phyloP scores from a whole-genome alignment of 345 rosid genomes.

The Firmiana major region DNA sequence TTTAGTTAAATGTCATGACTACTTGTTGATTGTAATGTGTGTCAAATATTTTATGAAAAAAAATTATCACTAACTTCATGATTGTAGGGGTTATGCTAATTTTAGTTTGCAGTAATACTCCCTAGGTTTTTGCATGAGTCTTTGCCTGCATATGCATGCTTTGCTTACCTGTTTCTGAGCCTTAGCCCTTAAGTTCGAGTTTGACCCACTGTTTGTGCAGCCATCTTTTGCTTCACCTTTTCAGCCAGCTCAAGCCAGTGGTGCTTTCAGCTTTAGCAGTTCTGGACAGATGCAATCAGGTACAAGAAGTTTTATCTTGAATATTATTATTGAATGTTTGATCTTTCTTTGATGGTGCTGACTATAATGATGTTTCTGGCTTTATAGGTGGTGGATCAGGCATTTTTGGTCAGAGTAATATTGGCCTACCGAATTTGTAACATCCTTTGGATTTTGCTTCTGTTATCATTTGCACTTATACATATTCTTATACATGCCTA shows the following conservation, averaged over 20 bases:
- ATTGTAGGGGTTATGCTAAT: neutral
- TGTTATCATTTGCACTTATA: neutral
- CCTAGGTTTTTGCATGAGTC: neutral
- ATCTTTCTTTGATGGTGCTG: slow-evolving; percentile 11
- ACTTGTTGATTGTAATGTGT: neutral
- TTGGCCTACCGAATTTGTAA: slow-evolving; percentile 49
- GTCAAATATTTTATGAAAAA: neutral
- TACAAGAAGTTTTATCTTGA: slow-evolving; percentile 15
- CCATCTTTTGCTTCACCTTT: neutral
- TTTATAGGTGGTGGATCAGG: slow-evolving; percentile 43
- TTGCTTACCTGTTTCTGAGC: neutral
- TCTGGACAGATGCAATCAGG: slow-evolving; percentile 57
- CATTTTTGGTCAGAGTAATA: slow-evolving; percentile 47
- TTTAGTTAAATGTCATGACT: neutral
- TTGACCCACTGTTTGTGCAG: neutral
- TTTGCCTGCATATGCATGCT: neutral
- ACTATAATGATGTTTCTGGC: slow-evolving; percentile 11
- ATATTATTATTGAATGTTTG: slow-evolving; percentile 7
- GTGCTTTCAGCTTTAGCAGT: slow-evolving; percentile 50
- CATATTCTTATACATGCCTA: neutral
- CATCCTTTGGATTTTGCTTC: neutral
- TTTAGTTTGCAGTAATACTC: neutral
- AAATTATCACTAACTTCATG: slow-evolving; percentile 28
- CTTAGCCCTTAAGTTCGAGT: neutral
- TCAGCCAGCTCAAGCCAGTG: slow-evolving; percentile 1